Percentiles rank a stretch among this genome's conserved stretches.
Conservation (phyloP, 805 yeast species). For the Hanseniaspora lindneri region DNA sequence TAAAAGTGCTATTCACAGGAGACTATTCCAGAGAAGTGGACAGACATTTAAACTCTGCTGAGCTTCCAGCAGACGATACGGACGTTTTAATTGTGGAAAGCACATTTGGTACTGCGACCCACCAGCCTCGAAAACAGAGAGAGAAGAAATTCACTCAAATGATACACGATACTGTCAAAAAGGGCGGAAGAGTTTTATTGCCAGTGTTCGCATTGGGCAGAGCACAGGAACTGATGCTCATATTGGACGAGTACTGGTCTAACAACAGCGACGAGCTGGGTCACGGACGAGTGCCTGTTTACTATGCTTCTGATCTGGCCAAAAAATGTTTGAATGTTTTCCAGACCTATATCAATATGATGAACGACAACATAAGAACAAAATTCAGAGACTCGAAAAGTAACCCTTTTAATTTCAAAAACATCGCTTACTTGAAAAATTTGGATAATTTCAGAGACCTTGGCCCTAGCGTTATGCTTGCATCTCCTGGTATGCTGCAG, state of each 20-base stretch:
- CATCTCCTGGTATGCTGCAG: slow-evolving; percentile 97
- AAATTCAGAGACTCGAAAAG: slow-evolving; percentile 64
- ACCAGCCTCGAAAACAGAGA: slow-evolving; percentile 77
- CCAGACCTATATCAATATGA: slow-evolving; percentile 91
- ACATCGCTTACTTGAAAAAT: slow-evolving; percentile 64
- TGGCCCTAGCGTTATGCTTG: slow-evolving; percentile 92
- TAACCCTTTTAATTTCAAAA: slow-evolving; percentile 85
- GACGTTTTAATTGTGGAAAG: slow-evolving; percentile 88
- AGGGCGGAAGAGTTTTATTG: slow-evolving; percentile 82
- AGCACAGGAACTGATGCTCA: slow-evolving; percentile 84
- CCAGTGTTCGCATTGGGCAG: slow-evolving; percentile 96
- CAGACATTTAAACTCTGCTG: slow-evolving; percentile 90
- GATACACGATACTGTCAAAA: slow-evolving; percentile 69
- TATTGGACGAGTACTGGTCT: slow-evolving; percentile 91
- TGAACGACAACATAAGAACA: slow-evolving; percentile 81
- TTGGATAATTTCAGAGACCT: slow-evolving; percentile 80
- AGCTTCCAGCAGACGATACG: slow-evolving; percentile 76
- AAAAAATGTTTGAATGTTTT: slow-evolving; percentile 94
- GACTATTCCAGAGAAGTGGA: slow-evolving; percentile 94
- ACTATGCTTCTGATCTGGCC: slow-evolving; percentile 86
- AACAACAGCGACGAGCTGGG: slow-evolving; percentile 65
- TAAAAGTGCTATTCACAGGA: slow-evolving; percentile 83
- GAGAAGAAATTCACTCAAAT: slow-evolving; percentile 70
- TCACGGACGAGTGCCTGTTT: slow-evolving; percentile 52
- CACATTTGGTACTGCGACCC: slow-evolving; percentile 96